Evolutionary conservation across 1,284 basidiomycete species (phyloP).

Genomic region (Leccinum fallax): DNA sequence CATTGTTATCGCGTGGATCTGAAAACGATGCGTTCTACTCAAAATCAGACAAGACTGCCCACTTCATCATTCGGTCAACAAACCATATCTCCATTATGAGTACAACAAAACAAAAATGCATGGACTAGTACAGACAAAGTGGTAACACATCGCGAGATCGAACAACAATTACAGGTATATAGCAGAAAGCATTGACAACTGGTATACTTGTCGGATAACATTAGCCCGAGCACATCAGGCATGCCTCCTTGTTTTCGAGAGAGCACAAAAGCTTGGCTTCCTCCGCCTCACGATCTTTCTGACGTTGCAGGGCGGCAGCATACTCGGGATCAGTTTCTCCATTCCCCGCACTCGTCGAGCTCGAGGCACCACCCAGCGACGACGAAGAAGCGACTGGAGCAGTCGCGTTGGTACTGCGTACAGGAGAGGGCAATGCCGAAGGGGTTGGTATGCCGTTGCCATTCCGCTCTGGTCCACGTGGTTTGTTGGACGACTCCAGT

Average conservation of each 20-base stretch:
- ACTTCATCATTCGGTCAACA: neutral
- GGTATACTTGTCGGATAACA: neutral
- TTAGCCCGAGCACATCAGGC: conserved; percentile 84
- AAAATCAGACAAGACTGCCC: too few species aligned
- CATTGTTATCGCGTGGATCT: neutral
- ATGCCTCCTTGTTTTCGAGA: conserved; percentile 87
- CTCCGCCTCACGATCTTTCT: conserved; percentile 76
- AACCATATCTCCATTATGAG: conserved; percentile 2
- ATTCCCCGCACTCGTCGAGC: conserved; percentile 43
- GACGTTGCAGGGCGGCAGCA: conserved; percentile 76
- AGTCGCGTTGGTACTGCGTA: conserved; percentile 16
- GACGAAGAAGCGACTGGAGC: conserved; percentile 21
- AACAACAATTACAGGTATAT: conserved; percentile 6
- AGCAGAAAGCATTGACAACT: conserved; percentile 4
- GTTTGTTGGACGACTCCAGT: conserved; percentile 38
- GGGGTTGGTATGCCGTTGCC: conserved; percentile 37
- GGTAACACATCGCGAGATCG: conserved; percentile 3
- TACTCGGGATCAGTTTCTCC: conserved; percentile 77
- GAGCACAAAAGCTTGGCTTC: conserved; percentile 83
- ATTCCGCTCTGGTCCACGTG: conserved; percentile 18
- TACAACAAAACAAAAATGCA: conserved; percentile 21
- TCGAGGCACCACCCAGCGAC: conserved; percentile 39
- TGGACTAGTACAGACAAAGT: conserved; percentile 11
- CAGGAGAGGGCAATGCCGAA: conserved; percentile 41
- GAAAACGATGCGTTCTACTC: too few species aligned